phyloP scores from a whole-genome alignment of 805 yeast species.

The Ogataea sp. region DNA sequence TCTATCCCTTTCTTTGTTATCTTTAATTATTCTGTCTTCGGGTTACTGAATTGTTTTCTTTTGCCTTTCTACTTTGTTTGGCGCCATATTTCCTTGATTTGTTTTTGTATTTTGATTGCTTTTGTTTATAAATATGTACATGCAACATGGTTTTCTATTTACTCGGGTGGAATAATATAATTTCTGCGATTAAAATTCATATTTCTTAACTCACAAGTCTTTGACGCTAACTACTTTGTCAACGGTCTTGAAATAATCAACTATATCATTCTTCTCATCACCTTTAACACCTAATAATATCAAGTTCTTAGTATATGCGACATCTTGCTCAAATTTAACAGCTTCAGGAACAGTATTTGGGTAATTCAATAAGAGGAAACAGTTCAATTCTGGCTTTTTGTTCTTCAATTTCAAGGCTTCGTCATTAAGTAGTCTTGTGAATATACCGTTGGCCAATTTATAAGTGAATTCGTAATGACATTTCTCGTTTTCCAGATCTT shows the following conservation, averaged over 20 bases:
- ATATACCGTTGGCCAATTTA: slow-evolving; percentile 32
- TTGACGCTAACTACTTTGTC: slow-evolving; percentile 33
- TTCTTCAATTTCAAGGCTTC: slow-evolving; percentile 16
- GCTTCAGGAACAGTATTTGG: slow-evolving; percentile 61
- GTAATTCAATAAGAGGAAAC: slow-evolving; percentile 46
- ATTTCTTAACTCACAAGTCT: slow-evolving; percentile 6
- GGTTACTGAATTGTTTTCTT: too few species aligned
- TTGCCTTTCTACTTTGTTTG: too few species aligned
- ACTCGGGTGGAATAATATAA: too few species aligned
- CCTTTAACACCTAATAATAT: slow-evolving; percentile 21
- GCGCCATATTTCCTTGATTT: too few species aligned
- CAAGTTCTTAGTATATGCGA: slow-evolving; percentile 39
- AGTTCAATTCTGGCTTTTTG: slow-evolving; percentile 29
- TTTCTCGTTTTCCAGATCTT: slow-evolving; percentile 19
- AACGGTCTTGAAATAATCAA: slow-evolving; percentile 61
- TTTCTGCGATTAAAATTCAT: not conserved
- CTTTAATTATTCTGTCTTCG: too few species aligned
- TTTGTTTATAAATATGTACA: too few species aligned
- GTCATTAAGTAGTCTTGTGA: slow-evolving; percentile 42
- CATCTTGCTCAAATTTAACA: slow-evolving; percentile 64
- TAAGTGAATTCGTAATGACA: slow-evolving; percentile 22
- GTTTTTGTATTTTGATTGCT: too few species aligned
- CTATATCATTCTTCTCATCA: slow-evolving; percentile 41
- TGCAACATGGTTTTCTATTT: too few species aligned
- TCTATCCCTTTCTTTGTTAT: too few species aligned